Evolutionary conservation across 2,329 filamentous ascomycete genomes (phyloP).

Genomic region (Penicillium occitanis): DNA sequence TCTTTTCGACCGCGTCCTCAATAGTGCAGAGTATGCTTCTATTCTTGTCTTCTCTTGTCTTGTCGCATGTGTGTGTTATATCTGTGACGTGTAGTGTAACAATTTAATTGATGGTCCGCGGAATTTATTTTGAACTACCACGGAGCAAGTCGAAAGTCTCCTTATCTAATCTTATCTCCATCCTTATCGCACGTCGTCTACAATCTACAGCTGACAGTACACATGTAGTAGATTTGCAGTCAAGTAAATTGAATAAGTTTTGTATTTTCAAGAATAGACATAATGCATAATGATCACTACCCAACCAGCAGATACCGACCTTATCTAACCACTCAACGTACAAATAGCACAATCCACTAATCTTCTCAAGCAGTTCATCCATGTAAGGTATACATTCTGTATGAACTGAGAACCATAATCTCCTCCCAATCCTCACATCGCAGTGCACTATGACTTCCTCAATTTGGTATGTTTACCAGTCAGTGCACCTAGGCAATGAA

Average conservation of each 20-base stretch:
- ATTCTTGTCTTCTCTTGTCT: neutral
- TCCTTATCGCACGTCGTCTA: neutral
- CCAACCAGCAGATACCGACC: constrained; percentile 9
- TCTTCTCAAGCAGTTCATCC: neutral
- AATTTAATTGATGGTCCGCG: neutral
- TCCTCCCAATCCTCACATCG: neutral
- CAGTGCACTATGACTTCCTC: neutral
- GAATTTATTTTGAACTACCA: neutral
- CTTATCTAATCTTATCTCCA: constrained; percentile 8
- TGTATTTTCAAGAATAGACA: neutral
- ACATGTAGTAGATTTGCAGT: too few relatives aligned
- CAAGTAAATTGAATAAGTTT: neutral
- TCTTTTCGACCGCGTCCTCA: neutral
- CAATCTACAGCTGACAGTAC: neutral
- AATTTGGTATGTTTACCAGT: neutral
- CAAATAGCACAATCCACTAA: neutral
- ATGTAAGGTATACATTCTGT: neutral
- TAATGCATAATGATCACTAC: constrained; percentile 7
- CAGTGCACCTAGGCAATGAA: constrained; percentile 6
- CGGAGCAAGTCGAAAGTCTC: neutral
- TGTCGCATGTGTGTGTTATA: neutral
- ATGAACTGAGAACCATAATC: neutral
- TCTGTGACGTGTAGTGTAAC: neutral
- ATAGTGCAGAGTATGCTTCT: neutral
- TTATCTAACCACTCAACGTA: neutral